Base-by-base conservation (phyloP, 2,329 filamentous ascomycete species). In the Colletotrichum endophyticum region DNA sequence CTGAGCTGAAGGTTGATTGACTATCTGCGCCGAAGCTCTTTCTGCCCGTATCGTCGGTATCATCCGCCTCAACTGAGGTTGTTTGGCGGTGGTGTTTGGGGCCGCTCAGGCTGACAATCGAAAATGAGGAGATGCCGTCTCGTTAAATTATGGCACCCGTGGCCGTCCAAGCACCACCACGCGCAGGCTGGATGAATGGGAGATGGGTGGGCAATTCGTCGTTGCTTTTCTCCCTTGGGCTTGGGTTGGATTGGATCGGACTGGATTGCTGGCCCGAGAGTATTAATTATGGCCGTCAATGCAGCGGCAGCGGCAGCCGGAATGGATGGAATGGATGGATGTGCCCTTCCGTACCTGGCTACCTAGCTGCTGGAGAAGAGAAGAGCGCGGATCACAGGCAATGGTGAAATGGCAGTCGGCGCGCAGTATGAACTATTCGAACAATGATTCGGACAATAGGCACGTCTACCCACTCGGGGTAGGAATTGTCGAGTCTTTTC, bases 131-230 rank as follows among this genome's bases (percentile, higher is more conserved):
- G 57, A 67, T 70, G 64, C 49, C 64, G 63, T 32, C 57, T 73
- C 49, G 70, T 66, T 64, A 36, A 61, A 74, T 73, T 56, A 63
- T 74, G 70, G 63, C 30, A n/a, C n/a, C 44, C 25, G 28, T 27
- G 36, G 49, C 68, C 49, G 70, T 76, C 74, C 74, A 76, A 76
- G 74, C 74, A 74, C 70, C 70, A 30, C 34, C 72, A 59, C 27
- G 25, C 34, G 56, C n/a, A 49, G 19, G 39, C 19, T 22, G 44
- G 44, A 12, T 53, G n/a, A 13, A 53, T n/a, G n/a, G n/a, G 16
- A 28, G 27, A 32, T 34, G 73, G 56, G 30, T 27, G 63, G 25
- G 25, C 36, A 66, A 44, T 12, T 69, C 61, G 27, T 73, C 57
- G 70, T 73, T 76, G 69, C 66, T 70, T 74, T 70, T 74, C 74